Percentiles rank a stretch among this genome's conserved stretches.
These are phyloP conservation scores for Lipomyces japonicus DNA, from an alignment of 805 yeast species.

Conservation along the genomic window DNA sequence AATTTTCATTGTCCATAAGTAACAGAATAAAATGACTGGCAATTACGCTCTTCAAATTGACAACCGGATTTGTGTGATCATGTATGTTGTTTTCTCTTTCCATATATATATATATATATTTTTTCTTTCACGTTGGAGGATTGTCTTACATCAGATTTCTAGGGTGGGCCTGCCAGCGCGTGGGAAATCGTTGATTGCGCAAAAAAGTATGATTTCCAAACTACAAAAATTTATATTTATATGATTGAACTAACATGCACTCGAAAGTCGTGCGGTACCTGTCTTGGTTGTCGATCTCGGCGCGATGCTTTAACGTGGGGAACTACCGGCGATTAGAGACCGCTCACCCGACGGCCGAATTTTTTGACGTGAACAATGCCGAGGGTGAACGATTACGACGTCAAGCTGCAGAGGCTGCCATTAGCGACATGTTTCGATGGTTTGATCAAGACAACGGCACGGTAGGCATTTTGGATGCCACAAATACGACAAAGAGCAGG, in stretches of 20 bases:
- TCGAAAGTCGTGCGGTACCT: slow-evolving; percentile 71
- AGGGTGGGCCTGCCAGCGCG: slow-evolving; percentile 52
- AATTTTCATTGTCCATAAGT: not conserved
- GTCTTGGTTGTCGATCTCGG: slow-evolving; percentile 84
- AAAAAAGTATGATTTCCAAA: slow-evolving; percentile 50
- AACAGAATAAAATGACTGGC: not conserved
- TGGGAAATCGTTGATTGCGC: slow-evolving; percentile 92
- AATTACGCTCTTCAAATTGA: not conserved
- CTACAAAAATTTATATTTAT: slow-evolving; percentile 1
- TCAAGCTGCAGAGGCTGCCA: slow-evolving; percentile 68
- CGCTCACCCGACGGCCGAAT: slow-evolving; percentile 67
- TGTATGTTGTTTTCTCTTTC: not conserved
- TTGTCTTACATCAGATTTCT: not conserved
- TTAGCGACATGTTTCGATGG: slow-evolving; percentile 82
- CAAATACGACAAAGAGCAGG: slow-evolving; percentile 75
- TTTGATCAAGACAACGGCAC: slow-evolving; percentile 72
- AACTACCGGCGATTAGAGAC: slow-evolving; percentile 66
- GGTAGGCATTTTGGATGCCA: slow-evolving; percentile 92
- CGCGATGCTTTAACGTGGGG: slow-evolving; percentile 88
- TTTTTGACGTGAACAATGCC: slow-evolving; percentile 64
- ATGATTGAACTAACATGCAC: not conserved
- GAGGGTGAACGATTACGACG: slow-evolving; percentile 61
- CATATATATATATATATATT: too few species aligned
- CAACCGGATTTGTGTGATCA: slow-evolving; percentile 3
- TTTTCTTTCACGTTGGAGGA: not conserved